These are phyloP conservation scores for Colletotrichum somersetense DNA, from an alignment of 2,329 filamentous ascomycete species.

Conservation along the genomic window DNA sequence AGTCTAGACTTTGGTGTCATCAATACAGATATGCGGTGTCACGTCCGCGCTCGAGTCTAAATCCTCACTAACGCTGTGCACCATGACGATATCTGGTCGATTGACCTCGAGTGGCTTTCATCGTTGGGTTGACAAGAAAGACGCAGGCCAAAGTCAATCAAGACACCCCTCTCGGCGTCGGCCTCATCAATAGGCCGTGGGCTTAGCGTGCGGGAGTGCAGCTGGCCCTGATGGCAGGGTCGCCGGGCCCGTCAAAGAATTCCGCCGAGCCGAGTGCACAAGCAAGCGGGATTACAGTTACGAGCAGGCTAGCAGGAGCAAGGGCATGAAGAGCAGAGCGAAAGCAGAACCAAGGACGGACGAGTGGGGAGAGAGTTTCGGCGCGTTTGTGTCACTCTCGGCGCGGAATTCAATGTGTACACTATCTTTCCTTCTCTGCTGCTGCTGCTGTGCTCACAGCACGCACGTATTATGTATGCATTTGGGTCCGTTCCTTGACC, in stretches of 20 bases:
- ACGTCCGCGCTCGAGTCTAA: constrained; percentile 20
- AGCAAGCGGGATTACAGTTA: constrained; percentile 11
- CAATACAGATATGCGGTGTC: constrained; percentile 30
- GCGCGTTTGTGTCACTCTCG: constrained; percentile 22
- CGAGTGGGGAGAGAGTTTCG: constrained; percentile 24
- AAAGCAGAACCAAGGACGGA: constrained; percentile 19
- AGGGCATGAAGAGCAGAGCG: neutral
- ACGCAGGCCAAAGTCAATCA: constrained; percentile 10
- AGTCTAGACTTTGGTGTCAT: constrained; percentile 30
- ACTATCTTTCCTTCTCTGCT: neutral
- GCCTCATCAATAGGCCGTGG: constrained; percentile 28
- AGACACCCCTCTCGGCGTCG: constrained; percentile 34
- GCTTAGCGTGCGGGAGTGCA: constrained; percentile 20
- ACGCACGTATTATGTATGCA: neutral
- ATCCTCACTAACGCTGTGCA: constrained; percentile 1
- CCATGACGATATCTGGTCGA: constrained; percentile 8
- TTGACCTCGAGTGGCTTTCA: neutral
- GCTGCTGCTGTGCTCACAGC: too few relatives aligned
- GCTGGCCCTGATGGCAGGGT: constrained; percentile 20
- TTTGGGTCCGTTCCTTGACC: constrained; percentile 15
- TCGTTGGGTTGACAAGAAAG: neutral
- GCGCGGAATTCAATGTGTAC: constrained; percentile 7
- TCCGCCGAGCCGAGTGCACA: constrained; percentile 33
- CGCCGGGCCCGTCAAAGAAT: constrained; percentile 21
- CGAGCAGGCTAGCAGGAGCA: constrained; percentile 1